Conservation (phyloP, 192 early-diverging fungal species). For the Mortierella hygrophila region DNA sequence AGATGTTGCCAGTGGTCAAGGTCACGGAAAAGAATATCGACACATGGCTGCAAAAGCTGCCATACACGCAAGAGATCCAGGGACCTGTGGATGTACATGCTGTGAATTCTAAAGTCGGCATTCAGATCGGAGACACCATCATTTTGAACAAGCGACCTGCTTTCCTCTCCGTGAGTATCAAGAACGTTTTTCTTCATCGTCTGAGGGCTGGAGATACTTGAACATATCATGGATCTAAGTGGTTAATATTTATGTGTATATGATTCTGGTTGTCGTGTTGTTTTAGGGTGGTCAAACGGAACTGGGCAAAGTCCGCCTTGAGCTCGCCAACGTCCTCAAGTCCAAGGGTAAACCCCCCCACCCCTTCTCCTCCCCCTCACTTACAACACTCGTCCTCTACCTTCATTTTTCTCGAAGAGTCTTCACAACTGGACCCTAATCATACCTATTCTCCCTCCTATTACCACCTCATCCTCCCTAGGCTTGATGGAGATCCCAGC, state of each 20-base stretch:
- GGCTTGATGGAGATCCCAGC: conserved; percentile 62
- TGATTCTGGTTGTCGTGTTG: neutral
- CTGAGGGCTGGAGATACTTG: neutral
- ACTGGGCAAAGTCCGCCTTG: conserved; percentile 61
- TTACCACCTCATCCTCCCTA: conserved; percentile 8
- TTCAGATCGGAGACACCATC: conserved; percentile 69
- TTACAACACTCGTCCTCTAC: too few species aligned
- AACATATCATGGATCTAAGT: neutral
- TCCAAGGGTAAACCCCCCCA: conserved; percentile 50
- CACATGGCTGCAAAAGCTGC: conserved; percentile 56
- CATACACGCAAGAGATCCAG: conserved; percentile 27
- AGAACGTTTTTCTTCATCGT: neutral
- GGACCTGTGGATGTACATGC: conserved; percentile 11
- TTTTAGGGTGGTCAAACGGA: conserved; percentile 61
- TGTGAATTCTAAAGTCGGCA: conserved; percentile 37
- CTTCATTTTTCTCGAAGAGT: neutral
- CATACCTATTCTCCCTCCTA: neutral
- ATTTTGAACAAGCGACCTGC: conserved; percentile 65
- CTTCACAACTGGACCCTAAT: neutral
- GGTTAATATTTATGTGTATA: neutral
- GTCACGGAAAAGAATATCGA: conserved; percentile 61
- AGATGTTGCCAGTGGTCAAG: conserved; percentile 57
- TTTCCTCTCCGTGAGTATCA: conserved; percentile 57
- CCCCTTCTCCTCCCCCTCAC: too few species aligned
- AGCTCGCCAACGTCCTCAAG: conserved; percentile 64